phyloP scores from a whole-genome alignment of 257 asterid species.

The Pogostemon cablin region DNA sequence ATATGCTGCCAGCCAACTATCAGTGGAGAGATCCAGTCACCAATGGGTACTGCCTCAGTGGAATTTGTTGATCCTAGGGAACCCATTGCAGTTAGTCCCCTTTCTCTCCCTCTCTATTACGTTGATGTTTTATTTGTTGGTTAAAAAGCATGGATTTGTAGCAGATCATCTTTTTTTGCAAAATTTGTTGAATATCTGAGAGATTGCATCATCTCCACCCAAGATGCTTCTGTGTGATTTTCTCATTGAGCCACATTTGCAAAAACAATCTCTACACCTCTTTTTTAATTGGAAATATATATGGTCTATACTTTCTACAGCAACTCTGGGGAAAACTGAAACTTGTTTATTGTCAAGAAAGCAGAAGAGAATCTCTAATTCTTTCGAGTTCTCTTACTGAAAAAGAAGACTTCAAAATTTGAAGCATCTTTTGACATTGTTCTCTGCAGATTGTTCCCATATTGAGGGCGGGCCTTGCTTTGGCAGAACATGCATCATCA shows the following conservation, averaged over 20 bases:
- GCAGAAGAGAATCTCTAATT: not conserved
- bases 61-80: constrained; percentile 98
- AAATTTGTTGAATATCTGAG: not conserved
- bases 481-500: constrained; percentile 92
- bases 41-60: constrained; percentile 82
- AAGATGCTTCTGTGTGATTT: not conserved
- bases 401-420: not conserved
- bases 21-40: constrained; percentile 88
- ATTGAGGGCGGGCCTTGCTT: constrained; percentile 98
- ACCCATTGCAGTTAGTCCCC: constrained; percentile 77
- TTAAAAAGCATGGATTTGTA: not conserved
- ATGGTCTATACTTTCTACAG: not conserved
- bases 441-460: constrained; percentile 84
- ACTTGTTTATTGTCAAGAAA: not conserved
- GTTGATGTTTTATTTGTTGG: not conserved
- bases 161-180: not conserved
- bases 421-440: constrained; percentile 20
- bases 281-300: not conserved
- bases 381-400: not conserved
- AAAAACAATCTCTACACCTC: not conserved
- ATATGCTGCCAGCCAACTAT: constrained; percentile 71
- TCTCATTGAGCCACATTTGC: not conserved
- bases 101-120: constrained; percentile 17
- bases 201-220: not conserved
- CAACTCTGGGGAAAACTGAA: constrained; percentile 14